Evolutionary conservation across 805 yeast genomes (phyloP), one percentile per base, ranked within the genome.

Genomic region (Novakomyces olei): DNA sequence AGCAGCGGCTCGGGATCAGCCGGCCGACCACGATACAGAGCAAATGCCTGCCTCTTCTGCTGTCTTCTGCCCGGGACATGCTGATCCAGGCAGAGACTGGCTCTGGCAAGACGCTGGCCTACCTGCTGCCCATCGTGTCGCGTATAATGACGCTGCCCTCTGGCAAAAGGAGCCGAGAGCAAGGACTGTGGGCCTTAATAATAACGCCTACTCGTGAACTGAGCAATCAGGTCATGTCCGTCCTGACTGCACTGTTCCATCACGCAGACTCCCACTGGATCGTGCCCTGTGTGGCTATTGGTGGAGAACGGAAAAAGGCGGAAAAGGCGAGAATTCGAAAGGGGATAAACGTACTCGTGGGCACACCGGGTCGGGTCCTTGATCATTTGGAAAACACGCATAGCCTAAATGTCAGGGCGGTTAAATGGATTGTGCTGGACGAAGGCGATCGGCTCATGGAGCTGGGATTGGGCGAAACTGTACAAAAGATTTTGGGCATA

Each of bases 41-140:
- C 15, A 14, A 15, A n/a, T 20, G 19, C 10, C 12, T 30, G 5
- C 33, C 33, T 12, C 19, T 15, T 7, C 25, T 30, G 19, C 18
- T 30, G n/a, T 15, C 22, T 19, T n/a, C 12, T n/a, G 33, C 22
- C 12, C 12, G 15, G 5, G 98, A 88, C 52, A 55, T 81, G 35
- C 76, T 88, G 42, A 76, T 88, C 30, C 91, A 81, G 47, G 94
- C 99, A 0, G 95, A 91, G 53, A 88, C 99, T 0, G 99, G 99
- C 34, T 83, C 96, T 0, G 99, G 99, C 52, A 88, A 88, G 52
- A 88, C 99, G 0, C 54, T 88, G 35, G 72, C 96, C 0, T 91
- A 77, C 49, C 57, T 74, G 3, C 55, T 91, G 25, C 99, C 98
- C 1, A 72, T 91, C 15, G 51, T 85, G 39, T 70, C 77, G 40